Evolutionary conservation across 2,329 filamentous ascomycete genomes (phyloP).

Genomic region (Botrytis porri): DNA sequence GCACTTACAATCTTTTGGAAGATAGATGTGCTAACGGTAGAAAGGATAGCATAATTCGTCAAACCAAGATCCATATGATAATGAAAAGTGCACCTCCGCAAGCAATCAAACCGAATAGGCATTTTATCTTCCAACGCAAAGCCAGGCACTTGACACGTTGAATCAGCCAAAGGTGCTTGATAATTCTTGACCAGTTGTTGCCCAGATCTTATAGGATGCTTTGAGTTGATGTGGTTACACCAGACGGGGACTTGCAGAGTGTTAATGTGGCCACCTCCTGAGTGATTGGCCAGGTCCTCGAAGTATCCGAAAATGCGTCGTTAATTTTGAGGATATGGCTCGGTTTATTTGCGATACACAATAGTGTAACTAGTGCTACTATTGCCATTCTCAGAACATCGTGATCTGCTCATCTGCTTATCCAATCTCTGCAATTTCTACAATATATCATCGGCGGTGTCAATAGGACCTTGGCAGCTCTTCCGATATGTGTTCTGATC

Average conservation of each 20-base stretch:
- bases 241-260: neutral
- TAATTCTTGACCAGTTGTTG: neutral
- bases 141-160: neutral
- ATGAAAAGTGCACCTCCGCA: no score
- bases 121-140: neutral
- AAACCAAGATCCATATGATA: no score
- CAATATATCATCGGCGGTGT: neutral
- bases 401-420: neutral
- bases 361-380: neutral
- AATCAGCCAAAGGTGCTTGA: rapidly evolving
- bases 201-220: neutral
- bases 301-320: neutral
- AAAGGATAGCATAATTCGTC: no score
- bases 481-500: no score
- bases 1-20: no score
- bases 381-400: neutral
- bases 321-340: neutral
- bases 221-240: neutral
- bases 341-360: neutral
- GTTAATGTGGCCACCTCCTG: neutral
- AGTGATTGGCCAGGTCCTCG: neutral
- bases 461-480: rapidly evolving
- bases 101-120: no score
- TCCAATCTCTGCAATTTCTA: neutral
- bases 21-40: neutral